Base-by-base conservation (phyloP, 257 asterid species). In the Penstemon davidsonii region DNA sequence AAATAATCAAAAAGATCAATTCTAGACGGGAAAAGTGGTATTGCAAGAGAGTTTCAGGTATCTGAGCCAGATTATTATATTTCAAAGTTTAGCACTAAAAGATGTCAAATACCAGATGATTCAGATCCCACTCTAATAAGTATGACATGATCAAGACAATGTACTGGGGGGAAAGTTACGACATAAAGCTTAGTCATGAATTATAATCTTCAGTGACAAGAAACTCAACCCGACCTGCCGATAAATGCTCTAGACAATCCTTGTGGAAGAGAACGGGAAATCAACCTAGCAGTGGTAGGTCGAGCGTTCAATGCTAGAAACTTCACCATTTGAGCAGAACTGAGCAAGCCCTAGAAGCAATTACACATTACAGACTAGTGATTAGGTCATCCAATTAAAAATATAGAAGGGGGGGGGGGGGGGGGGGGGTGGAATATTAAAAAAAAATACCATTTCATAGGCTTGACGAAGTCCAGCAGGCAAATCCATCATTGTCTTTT, bases 401-500 rank as follows among this genome's bases (percentile, higher is more conserved):
- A 25, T 18, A 56, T 7, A 43, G 19, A 9, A 15, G 18, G 0
- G 0, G 0, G 18, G 18, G 18, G 18, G 18, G 18, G 18, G 18
- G 18, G 18, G 18, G 18, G n/a, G 46, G 52, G 25, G 4, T 51
- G 49, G 38, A 55, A 44, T 25, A 51, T 19, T 13, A 45, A 15
- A 10, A 43, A 55, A 71, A 53, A 33, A 66, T 77, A 94, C 99
- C 99, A 94, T 86, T 82, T 94, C 98, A 76, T 85, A 94, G 69
- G 98, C 98, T 82, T 94, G 99, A 59, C 99, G 88, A 13, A 94
- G 76, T 70, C 99, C 99, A 68, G 96, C 91, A 46, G 99, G 98
- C 75, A 94, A 89, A 85, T 94, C 99, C 89, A 89, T 86, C 80
- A 91, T 82, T 52, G 99, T 91, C 87, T 82, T 91, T 79, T 91